Evolutionary conservation across 208 protist genomes (phyloP), one percentile per base, ranked within the genome.

Genomic region (Entamoeba histolytica): DNA sequence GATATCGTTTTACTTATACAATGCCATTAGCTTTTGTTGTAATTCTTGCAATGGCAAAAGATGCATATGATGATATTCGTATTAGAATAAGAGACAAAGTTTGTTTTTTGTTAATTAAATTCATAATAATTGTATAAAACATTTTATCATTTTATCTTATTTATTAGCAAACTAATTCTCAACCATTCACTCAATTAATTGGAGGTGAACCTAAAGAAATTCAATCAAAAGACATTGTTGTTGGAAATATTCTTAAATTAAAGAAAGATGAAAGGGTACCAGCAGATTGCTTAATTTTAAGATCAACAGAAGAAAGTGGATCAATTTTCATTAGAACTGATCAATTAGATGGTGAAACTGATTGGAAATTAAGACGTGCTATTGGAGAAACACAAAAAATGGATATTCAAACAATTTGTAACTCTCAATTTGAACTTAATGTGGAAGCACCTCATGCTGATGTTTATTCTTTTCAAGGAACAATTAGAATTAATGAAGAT

Each of bases 321-420:
- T 97, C 97, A 0, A 97, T 95, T 78, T 99, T 99, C 94, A 96
- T 99, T n/a, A 93, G 98, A 93, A 99, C 98, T 1, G 98, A 99
- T 94, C 98, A 99, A 95, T 96, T 99, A 4, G 98, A 99, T 95
- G 98, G 98, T 35, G 98, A 99, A 95, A 99, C 98, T 8, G 98
- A 99, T 95, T 99, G 98, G 98, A 99, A 99, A 95, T 94, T 98
- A 7, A 93, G 97, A 35, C 44, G 50, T 91, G 91, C 73, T 91
- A 23, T 96, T 39, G 49, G 49, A n/a, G 31, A 55, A 35, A 95
- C 94, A 17, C 91, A 95, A 93, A 44, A 57, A 19, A 92, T 93
- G 23, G n/a, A 39, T 15, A 17, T 47, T 91, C 93, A 94, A 57
- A 6, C 49, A 31, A 49, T 93, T 35, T n/a, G 55, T 31, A 44